Evolutionary conservation across 768 basidiomycete species (phyloP), one percentile per base, ranked within the genome.

Genomic region (Lactifluus pinguis): DNA sequence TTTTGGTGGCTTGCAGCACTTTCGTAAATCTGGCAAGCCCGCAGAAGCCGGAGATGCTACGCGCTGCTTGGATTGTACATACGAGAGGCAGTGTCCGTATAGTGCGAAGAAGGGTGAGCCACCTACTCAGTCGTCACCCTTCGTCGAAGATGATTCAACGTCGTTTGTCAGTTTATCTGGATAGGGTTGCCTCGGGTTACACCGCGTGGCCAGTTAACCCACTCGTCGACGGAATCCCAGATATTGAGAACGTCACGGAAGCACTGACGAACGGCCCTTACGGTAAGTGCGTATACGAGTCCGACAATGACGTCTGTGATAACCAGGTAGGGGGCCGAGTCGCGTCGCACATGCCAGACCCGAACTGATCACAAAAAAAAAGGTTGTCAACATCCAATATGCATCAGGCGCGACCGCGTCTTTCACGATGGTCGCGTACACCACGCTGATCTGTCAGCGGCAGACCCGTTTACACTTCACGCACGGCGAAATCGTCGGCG

Each of bases 341-440:
- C 34, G 29, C 17, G n/a, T 32, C 6, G 7, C 30, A 0, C 41
- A 44, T 42, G 4, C n/a, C 4, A n/a, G 13, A 19, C 19, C 1
- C 14, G 4, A 9, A 45, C 17, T 17, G 6, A 39, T 38, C 17
- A 49, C 32, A 21, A 17, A 7, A 42, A 21, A 14, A 32, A 58
- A 82, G 82, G 87, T 94, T 49, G 92, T 95, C 64, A 94, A 92
- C 70, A 72, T 95, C 58, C 88, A 93, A 68, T 95, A 90, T 70
- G 83, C 86, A 7, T 83, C 83, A 53, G 90, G 91, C 15, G 78
- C 82, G 32, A 94, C 92, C 0, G 89, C 81, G 13, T 89, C 89
- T 0, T 89, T 95, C 71, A 93, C 92, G 19, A 92, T 95, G 90
- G 80, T 91, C 51, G 92, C 92, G 13, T 89, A 83, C 69, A 89